Evolutionary conservation across 306 rosid genomes (phyloP).

Genomic region (Vigna reflexopilosa): DNA sequence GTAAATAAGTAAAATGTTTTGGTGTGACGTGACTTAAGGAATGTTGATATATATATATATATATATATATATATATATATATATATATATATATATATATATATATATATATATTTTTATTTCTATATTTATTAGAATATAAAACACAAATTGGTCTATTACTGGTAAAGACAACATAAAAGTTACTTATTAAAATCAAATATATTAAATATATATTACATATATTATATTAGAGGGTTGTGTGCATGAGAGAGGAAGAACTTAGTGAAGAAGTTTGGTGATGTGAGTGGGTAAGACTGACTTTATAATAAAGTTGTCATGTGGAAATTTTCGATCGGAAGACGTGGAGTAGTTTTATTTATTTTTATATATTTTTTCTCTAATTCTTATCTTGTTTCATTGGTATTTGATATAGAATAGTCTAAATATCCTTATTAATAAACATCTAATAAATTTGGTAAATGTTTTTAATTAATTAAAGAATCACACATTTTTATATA

Average conservation of each 20-base stretch:
- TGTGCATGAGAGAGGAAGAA: neutral
- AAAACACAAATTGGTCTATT: neutral
- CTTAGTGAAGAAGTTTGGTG: slow-evolving; percentile 5
- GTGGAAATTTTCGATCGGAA: neutral
- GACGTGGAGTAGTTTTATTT: neutral
- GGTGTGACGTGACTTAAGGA: neutral
- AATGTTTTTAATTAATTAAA: neutral
- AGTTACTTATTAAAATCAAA: neutral
- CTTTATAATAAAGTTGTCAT: neutral
- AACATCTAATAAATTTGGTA: neutral
- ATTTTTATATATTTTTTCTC: neutral
- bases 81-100: neutral
- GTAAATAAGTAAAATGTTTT: neutral
- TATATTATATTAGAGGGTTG: neutral
- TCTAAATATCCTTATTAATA: neutral
- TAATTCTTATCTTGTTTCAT: neutral
- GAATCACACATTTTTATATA: neutral
- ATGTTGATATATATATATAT: neutral
- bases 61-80: neutral
- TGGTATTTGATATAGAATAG: neutral
- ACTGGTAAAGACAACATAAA: neutral
- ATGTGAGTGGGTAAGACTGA: neutral
- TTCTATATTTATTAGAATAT: neutral
- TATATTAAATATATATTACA: neutral
- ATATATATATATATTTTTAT: neutral